phyloP scores from a whole-genome alignment of 2,329 filamentous ascomycete species.

The Esteya vermicola region DNA sequence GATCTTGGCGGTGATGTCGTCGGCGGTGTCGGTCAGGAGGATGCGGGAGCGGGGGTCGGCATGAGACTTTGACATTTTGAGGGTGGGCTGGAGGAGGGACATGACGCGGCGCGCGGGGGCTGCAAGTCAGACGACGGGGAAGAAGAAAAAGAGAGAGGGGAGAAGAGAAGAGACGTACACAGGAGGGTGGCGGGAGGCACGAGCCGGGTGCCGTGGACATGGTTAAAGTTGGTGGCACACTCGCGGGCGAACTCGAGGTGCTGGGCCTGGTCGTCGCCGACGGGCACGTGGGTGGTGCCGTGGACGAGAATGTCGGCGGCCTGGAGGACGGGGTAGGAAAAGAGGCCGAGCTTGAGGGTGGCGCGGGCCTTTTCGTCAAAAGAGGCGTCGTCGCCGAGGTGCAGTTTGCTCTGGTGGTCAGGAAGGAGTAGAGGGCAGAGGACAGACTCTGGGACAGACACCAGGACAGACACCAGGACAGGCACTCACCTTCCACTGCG shows the following conservation, averaged over 20 bases:
- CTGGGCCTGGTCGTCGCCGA: slow-evolving; percentile 89
- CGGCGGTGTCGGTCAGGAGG: slow-evolving; percentile 57
- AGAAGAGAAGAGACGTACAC: slow-evolving; percentile 31
- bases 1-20: slow-evolving; percentile 55
- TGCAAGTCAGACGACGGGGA: too few relatives aligned
- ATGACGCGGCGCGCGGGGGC: slow-evolving; percentile 76
- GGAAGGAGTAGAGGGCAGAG: neutral
- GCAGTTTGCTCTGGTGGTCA: slow-evolving; percentile 52
- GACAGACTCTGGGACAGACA: neutral
- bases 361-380: slow-evolving; percentile 44
- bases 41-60: slow-evolving; percentile 60
- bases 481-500: slow-evolving; percentile 72
- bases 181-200: slow-evolving; percentile 53
- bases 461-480: neutral
- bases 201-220: slow-evolving; percentile 47
- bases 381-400: slow-evolving; percentile 42
- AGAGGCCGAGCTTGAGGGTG: slow-evolving; percentile 68
- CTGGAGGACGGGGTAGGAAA: slow-evolving; percentile 91
- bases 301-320: slow-evolving; percentile 90
- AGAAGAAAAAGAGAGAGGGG: neutral
- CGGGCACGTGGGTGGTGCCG: slow-evolving; percentile 81
- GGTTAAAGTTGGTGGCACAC: slow-evolving; percentile 77
- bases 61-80: slow-evolving; percentile 94
- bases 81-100: slow-evolving; percentile 63
- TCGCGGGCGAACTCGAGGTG: slow-evolving; percentile 89